Conservation (phyloP, 768 basidiomycete species). For the Rhodosporidiobolus odoratus region DNA sequence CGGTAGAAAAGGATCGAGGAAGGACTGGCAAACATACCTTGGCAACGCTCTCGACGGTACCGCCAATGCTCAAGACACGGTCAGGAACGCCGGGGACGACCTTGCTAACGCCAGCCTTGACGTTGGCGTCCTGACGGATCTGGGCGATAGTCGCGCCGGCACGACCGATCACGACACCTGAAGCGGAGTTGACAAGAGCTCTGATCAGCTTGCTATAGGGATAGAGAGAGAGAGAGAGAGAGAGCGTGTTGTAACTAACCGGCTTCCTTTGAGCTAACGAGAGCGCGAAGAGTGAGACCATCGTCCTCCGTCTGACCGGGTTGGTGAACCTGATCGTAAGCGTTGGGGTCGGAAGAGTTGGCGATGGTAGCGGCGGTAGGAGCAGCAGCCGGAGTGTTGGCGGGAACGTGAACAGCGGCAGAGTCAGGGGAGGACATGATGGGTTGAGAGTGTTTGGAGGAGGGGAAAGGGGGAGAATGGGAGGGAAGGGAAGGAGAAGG, state of each 20-base stretch:
- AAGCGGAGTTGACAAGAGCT: no score
- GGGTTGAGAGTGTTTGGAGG: no score
- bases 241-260: constrained; percentile 28
- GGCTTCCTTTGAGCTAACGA: constrained; percentile 76
- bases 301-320: constrained; percentile 48
- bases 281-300: constrained; percentile 80
- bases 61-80: constrained; percentile 89
- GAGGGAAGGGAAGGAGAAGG: background rate
- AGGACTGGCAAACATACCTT: constrained; percentile 56
- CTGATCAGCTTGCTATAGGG: no score
- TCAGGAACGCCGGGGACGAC: constrained; percentile 97
- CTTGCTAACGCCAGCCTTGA: constrained; percentile 98
- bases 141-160: constrained; percentile 97
- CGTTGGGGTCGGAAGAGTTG: constrained; percentile 67
- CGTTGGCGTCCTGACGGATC: constrained; percentile 87
- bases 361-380: constrained; percentile 49
- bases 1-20: background rate
- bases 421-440: constrained; percentile 7
- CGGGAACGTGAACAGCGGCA: background rate
- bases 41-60: constrained; percentile 84
- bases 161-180: constrained; percentile 94
- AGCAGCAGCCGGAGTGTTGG: constrained; percentile 37
- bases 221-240: background rate
- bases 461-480: constrained; percentile 13
- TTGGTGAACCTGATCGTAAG: constrained; percentile 46